phyloP scores from a whole-genome alignment of 768 basidiomycete species.

The Imleria badia region DNA sequence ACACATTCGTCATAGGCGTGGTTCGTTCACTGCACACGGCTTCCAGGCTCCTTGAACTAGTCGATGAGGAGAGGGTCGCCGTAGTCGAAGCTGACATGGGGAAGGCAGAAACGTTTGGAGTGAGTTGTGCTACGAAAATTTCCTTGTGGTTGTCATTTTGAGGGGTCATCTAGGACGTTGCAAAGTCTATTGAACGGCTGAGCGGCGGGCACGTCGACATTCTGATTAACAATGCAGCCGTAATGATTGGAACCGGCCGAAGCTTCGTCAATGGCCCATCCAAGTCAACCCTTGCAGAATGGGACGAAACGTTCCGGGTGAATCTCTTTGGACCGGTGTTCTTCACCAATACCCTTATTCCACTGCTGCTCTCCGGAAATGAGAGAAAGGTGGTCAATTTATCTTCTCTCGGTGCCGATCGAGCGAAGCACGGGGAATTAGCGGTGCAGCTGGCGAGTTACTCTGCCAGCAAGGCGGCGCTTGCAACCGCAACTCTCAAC shows the following conservation, averaged over 20 bases:
- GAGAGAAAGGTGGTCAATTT: slow-evolving; percentile 3
- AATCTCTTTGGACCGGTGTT: slow-evolving; percentile 8
- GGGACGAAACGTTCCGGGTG: slow-evolving; percentile 6
- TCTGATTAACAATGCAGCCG: slow-evolving; percentile 2
- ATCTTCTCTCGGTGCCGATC: slow-evolving; percentile 7
- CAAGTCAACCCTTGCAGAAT: slow-evolving; percentile 6
- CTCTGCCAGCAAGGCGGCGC: slow-evolving; percentile 6
- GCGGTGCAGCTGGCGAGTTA: slow-evolving; percentile 4
- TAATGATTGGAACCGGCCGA: neutral
- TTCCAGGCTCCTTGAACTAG: neutral
- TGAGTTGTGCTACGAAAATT: neutral
- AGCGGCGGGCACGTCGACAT: slow-evolving; percentile 4
- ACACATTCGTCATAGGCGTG: slow-evolving; percentile 3
- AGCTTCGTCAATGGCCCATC: slow-evolving; percentile 3
- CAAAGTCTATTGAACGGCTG: neutral
- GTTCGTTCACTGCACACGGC: slow-evolving; percentile 4
- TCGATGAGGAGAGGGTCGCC: neutral
- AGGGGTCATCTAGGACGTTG: neutral
- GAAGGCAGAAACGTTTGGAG: neutral
- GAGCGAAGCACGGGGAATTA: neutral
- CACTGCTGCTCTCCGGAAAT: neutral
- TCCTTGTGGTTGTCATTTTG: neutral
- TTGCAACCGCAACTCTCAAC: slow-evolving; percentile 4
- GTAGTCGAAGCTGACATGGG: slow-evolving; percentile 6
- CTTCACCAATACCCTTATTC: slow-evolving; percentile 6